Evolutionary conservation across 768 basidiomycete species (phyloP).

Genomic region (Thelephora ganbajun): DNA sequence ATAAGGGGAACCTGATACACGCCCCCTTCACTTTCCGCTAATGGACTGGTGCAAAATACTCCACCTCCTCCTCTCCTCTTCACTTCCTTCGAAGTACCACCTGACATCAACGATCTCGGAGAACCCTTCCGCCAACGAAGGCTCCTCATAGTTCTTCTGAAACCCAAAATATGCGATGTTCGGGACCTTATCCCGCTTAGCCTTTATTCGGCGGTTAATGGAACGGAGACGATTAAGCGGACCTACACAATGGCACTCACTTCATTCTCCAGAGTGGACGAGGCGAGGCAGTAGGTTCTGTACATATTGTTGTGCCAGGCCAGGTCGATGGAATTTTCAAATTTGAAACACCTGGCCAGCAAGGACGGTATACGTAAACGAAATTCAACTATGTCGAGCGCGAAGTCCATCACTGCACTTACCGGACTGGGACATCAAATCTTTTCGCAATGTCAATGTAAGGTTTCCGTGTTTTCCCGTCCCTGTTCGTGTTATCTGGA

Average conservation of each 20-base stretch:
- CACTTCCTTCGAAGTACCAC: slow-evolving; percentile 67
- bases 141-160: slow-evolving; percentile 51
- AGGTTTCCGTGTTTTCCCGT: slow-evolving; percentile 46
- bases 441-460: slow-evolving; percentile 60
- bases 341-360: slow-evolving; percentile 50
- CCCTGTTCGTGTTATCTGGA: slow-evolving; percentile 87
- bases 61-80: slow-evolving; percentile 62
- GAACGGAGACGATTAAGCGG: neutral
- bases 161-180: slow-evolving; percentile 47
- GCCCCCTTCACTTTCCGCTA: slow-evolving; percentile 37
- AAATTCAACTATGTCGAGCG: neutral
- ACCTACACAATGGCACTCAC: slow-evolving; percentile 15
- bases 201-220: slow-evolving; percentile 17
- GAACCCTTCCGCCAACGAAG: slow-evolving; percentile 57
- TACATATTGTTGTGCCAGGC: slow-evolving; percentile 94
- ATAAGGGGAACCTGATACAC: too few relatives aligned
- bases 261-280: slow-evolving; percentile 27
- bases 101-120: slow-evolving; percentile 62
- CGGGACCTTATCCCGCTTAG: slow-evolving; percentile 39
- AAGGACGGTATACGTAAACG: neutral
- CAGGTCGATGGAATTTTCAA: slow-evolving; percentile 63
- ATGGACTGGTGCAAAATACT: slow-evolving; percentile 70
- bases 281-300: slow-evolving; percentile 51
- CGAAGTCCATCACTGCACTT: neutral
- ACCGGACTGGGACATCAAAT: slow-evolving; percentile 43